A percentile compares a stretch with the other conserved stretches of the same genome.
Conservation (phyloP, 1,284 basidiomycete genomes). For the Moesziomyces sp. region DNA sequence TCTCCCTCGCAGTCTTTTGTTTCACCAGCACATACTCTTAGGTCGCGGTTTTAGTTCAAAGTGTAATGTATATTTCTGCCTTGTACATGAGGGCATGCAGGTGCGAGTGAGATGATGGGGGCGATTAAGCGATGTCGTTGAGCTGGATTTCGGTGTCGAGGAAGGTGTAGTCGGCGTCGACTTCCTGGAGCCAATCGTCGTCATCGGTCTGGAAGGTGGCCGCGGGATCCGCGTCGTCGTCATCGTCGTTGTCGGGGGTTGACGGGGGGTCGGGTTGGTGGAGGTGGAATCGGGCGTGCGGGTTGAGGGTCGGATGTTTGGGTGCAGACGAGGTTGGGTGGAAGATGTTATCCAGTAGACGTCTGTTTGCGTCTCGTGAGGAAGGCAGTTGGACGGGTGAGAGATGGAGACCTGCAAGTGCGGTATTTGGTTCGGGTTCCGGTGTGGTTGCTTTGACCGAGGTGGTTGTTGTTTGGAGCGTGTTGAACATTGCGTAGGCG, state of each 20-base stretch:
- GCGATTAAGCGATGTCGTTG: constrained; percentile 19
- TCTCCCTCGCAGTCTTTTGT: too few relatives aligned
- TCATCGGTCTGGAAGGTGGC: constrained; percentile 19
- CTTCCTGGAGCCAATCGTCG: constrained; percentile 41
- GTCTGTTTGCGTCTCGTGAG: not conserved
- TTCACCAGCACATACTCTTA: too few relatives aligned
- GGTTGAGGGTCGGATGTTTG: constrained; percentile 6
- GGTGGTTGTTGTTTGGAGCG: not conserved
- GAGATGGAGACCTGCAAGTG: constrained; percentile 29
- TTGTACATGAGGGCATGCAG: constrained; percentile 1
- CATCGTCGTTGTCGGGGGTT: constrained; percentile 1
- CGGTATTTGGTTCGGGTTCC: not conserved
- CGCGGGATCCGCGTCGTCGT: not conserved
- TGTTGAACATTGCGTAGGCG: constrained; percentile 13
- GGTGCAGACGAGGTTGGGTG: constrained; percentile 4
- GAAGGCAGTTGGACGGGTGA: constrained; percentile 19
- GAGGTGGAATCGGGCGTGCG: constrained; percentile 24
- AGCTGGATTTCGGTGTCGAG: constrained; percentile 41
- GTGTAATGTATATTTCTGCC: not conserved
- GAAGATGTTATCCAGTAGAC: constrained; percentile 21
- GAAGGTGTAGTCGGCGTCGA: constrained; percentile 43
- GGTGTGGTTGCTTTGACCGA: not conserved
- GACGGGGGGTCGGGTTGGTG: constrained; percentile 6
- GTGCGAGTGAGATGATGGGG: not conserved
- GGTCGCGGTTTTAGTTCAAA: not conserved